A percentile compares a stretch with the other conserved stretches of the same genome.
phyloP scores from a whole-genome alignment of 129 eudicot genomes.

The Ambrosia artemisiifolia region DNA sequence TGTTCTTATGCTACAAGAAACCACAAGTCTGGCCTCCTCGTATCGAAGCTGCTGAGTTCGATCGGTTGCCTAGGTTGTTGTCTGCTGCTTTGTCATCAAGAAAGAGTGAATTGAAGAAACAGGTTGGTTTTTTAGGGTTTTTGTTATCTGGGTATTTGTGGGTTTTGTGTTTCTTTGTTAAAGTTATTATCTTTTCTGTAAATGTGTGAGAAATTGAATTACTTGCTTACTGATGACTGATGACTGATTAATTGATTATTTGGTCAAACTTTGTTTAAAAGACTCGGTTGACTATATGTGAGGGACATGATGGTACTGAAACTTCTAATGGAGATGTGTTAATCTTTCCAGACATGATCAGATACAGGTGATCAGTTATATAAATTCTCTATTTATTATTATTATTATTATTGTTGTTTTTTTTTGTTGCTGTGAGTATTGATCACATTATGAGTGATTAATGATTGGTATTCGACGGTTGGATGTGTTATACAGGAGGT shows the following conservation, averaged over 20 bases:
- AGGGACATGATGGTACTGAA: conserved; percentile 97
- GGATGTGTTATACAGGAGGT: conserved; percentile 52
- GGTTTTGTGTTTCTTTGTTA: background rate
- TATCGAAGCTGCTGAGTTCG: conserved; percentile 91
- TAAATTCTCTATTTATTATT: background rate
- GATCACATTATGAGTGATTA: background rate
- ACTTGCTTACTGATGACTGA: conserved; percentile 8
- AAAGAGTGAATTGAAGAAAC: conserved; percentile 50
- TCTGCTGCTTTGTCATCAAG: conserved; percentile 72
- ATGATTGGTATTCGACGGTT: background rate
- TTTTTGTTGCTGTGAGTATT: background rate
- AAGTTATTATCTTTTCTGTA: no score
- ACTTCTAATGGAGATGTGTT: conserved; percentile 97
- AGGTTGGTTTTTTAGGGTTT: conserved; percentile 38
- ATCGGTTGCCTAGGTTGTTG: conserved; percentile 82
- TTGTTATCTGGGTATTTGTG: background rate
- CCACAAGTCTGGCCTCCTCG: conserved; percentile 95
- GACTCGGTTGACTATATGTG: conserved; percentile 98
- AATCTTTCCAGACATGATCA: conserved; percentile 96
- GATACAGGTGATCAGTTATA: conserved; percentile 66
- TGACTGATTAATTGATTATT: conserved; percentile 4
- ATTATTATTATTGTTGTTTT: no score
- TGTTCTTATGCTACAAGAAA: conserved; percentile 84
- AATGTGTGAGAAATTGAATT: background rate
- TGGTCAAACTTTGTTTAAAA: conserved; percentile 20